phyloP scores from a whole-genome alignment of 139 green algal species.

The Asterochloris erici region DNA sequence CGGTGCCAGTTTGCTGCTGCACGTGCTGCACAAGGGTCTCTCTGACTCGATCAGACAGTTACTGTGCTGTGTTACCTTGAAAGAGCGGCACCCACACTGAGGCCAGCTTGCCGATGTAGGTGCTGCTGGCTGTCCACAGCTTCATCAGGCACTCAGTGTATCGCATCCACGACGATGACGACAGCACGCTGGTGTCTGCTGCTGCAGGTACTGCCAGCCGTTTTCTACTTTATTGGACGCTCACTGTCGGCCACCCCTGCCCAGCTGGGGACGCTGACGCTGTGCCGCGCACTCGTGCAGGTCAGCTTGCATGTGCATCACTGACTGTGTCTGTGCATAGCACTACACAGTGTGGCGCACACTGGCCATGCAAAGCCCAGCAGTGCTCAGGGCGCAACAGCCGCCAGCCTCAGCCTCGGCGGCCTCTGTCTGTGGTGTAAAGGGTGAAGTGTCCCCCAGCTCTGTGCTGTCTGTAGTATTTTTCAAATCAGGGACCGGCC shows the following conservation, averaged over 20 bases:
- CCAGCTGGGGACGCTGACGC: constrained; percentile 62
- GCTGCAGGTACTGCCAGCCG: constrained; percentile 49
- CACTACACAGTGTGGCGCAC: background rate
- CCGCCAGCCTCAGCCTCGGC: background rate
- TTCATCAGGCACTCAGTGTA: background rate
- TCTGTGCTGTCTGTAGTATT: no score
- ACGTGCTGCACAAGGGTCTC: no score
- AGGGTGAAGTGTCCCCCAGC: no score
- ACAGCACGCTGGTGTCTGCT: background rate
- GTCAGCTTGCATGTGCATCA: background rate
- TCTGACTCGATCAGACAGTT: no score
- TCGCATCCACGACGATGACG: background rate
- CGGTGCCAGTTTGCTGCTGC: no score
- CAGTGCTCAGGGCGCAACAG: background rate
- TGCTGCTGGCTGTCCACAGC: background rate
- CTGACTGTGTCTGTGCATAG: background rate
- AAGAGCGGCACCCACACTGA: background rate
- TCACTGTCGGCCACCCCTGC: constrained; percentile 55
- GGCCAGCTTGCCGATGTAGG: background rate
- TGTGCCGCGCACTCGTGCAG: constrained; percentile 66
- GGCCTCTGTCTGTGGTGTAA: no score
- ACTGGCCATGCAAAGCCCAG: background rate
- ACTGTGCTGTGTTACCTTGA: background rate
- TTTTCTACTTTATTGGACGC: constrained; percentile 65
- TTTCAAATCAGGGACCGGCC: no score